These are phyloP conservation scores for Phialemoniopsis sp. DNA, from an alignment of 2,329 filamentous ascomycete species.

Conservation along the genomic window DNA sequence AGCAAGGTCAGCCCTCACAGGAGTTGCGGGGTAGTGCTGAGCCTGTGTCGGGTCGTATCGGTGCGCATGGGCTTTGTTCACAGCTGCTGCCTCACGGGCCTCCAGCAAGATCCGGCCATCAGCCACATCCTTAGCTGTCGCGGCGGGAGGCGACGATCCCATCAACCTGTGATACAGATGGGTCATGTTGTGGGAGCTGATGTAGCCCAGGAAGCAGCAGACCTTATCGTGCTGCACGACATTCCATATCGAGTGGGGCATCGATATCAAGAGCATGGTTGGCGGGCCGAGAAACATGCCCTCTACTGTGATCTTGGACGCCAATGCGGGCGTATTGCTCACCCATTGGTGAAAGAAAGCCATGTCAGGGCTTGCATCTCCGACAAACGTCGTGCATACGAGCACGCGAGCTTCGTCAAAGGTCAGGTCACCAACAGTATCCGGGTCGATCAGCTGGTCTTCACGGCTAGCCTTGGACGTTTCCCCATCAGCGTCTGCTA, in stretches of 20 bases:
- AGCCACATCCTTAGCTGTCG: slow-evolving; percentile 49
- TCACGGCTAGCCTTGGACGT: slow-evolving; percentile 21
- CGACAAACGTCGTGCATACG: slow-evolving; percentile 63
- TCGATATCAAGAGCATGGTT: slow-evolving; percentile 62
- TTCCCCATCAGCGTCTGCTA: slow-evolving; percentile 19
- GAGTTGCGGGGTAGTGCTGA: slow-evolving; percentile 8
- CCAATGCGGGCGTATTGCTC: slow-evolving; percentile 51
- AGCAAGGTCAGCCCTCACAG: slow-evolving; percentile 1
- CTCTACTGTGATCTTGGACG: slow-evolving; percentile 57
- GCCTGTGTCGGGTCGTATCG: no score
- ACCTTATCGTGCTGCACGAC: slow-evolving; percentile 63
- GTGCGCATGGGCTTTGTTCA: slow-evolving; percentile 2
- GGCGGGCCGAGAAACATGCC: slow-evolving; percentile 66
- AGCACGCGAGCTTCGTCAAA: slow-evolving; percentile 62
- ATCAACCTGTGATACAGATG: slow-evolving; percentile 58
- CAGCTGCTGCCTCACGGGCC: slow-evolving; percentile 37
- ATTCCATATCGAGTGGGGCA: slow-evolving; percentile 60
- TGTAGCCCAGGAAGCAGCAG: slow-evolving; percentile 61
- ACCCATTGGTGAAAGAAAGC: slow-evolving; percentile 63
- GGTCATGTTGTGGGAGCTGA: slow-evolving; percentile 65
- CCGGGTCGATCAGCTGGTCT: slow-evolving; percentile 40
- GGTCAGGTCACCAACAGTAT: slow-evolving; percentile 47
- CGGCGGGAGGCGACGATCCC: slow-evolving; percentile 34
- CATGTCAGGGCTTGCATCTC: slow-evolving; percentile 62
- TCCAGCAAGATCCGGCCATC: slow-evolving; percentile 54